A percentile compares a stretch with the other conserved stretches of the same genome.
phyloP scores from a whole-genome alignment of 805 yeast species.

The Suhomyces sp. region DNA sequence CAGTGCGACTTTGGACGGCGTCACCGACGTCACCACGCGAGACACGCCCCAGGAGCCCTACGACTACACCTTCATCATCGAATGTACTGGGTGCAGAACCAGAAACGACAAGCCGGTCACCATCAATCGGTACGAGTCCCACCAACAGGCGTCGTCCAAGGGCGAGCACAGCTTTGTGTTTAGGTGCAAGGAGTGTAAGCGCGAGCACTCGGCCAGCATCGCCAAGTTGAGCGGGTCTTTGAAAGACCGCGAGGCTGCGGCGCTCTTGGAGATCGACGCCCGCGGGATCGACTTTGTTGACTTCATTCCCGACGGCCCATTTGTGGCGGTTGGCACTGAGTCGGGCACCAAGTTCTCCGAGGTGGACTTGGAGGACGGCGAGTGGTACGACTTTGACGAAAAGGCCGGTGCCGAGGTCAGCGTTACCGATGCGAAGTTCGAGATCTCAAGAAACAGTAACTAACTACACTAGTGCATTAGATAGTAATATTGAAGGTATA shows the following conservation, averaged over 20 bases:
- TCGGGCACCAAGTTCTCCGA: conserved; percentile 53
- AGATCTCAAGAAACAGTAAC: conserved; percentile 28
- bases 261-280: conserved; percentile 69
- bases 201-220: conserved; percentile 37
- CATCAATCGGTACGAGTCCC: conserved; percentile 63
- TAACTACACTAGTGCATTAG: too few species aligned
- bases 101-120: conserved; percentile 66
- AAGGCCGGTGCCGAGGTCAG: conserved; percentile 76
- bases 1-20: conserved; percentile 50
- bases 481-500: too few species aligned
- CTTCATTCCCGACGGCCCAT: conserved; percentile 66
- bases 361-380: conserved; percentile 72
- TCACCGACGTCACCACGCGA: conserved; percentile 53
- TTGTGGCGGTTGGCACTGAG: conserved; percentile 53
- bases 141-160: conserved; percentile 64
- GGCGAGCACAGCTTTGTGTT: conserved; percentile 85
- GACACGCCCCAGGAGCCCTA: conserved; percentile 63
- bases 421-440: conserved; percentile 71
- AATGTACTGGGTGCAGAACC: conserved; percentile 80
- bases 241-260: conserved; percentile 38
- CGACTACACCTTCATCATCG: conserved; percentile 69
- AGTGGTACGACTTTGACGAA: conserved; percentile 96
- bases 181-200: conserved; percentile 65
- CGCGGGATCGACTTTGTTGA: conserved; percentile 77
- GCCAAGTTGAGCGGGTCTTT: conserved; percentile 29